Base-by-base conservation (phyloP, 805 yeast species). In the Zygotorulaspora danielsina region DNA sequence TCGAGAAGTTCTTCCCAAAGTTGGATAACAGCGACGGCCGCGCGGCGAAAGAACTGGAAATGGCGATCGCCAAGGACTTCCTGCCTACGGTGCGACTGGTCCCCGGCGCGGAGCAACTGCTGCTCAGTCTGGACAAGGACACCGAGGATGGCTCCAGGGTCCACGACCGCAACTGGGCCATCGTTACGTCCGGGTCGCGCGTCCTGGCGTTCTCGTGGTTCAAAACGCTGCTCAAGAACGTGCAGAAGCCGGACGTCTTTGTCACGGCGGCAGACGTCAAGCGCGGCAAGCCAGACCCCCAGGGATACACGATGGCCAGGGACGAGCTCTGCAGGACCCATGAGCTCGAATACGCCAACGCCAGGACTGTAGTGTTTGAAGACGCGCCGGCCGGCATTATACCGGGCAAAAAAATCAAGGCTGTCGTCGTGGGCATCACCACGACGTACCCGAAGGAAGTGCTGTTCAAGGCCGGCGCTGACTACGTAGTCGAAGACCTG, bases 331-430 rank as follows among this genome's bases (percentile, higher is more conserved):
- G 84, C 40, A 44, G 51, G 38, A 44, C 34, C 19, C 59, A 58
- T 52, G 49, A 51, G 4, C 39, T 45, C 15, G 46, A 51, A 29
- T 51, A 49, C 16, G 38, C 51, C 2, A 42, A 47, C 5, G 59
- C 55, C 41, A 59, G 55, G 37, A 54, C 64, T 12, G 83, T 83
- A 19, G 86, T 81, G 9, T 84, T 84, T 59, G 95, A 84, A 67
- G 94, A 84, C 59, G 90, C 93, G 15, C 87, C 87, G 25, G 87
- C 86, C 25, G 93, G 94, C 48, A 75, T 84, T 46, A 59, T 72
- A 52, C 88, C 93, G 12, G 94, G 93, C 46, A 76, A 77, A 55
- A 79, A 70, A 27, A 85, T 88, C 24, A 90, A 87, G 39, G 86
- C 90, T 48, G 67, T 70, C 49, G 80, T 80, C 34, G 75, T 84